Base-by-base conservation (phyloP, 1,139 yeast species). In the Taphrina confusa region DNA sequence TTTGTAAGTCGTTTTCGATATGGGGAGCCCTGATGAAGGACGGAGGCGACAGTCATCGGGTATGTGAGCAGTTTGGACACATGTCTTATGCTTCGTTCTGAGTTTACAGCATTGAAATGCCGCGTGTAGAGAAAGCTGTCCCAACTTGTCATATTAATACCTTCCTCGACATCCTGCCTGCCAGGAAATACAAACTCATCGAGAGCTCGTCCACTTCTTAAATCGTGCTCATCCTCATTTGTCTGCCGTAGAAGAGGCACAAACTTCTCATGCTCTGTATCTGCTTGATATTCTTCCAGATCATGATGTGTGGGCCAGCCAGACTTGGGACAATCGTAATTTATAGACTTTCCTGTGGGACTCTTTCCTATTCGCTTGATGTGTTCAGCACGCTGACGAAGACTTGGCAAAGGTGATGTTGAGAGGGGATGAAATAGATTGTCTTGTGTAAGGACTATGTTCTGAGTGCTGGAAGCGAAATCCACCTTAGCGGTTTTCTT, bases 231-330 rank as follows among this genome's bases (percentile, higher is more conserved):
- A 72, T 85, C 92, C 62, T 88, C 82, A 72, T 92, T 92, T 52
- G 89, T 97, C 73, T 87, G 86, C 69, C 84, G 84, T 76, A 92
- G 80, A 57, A 82, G 74, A 69, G 89, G 89, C 72, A 85, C 87
- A 64, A 78, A 81, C 52, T 81, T 71, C 23, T 75, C 71, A 68
- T 89, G 97, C 33, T 81, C 83, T 12, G 71, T 76, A 71, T 92
- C 98, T 56, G 76, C 75, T 69, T 83, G 84, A 96, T 97, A 92
- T 1, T 96, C 97, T 67, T 85, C 91, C 69, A 80, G 80, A 27
- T 89, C 83, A 70, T 89, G 95, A 72, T 92, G 98, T 4, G 98
- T 92, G 27, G 98, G 98, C 61, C 92, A 90, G 4, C 98, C 98
- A 4, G 96, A 86, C 63, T 82, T 75, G 3, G 98, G 98, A 75